These are phyloP conservation scores for Maudiozyma humilis DNA, from an alignment of 1,139 yeast species.

Conservation along the genomic window DNA sequence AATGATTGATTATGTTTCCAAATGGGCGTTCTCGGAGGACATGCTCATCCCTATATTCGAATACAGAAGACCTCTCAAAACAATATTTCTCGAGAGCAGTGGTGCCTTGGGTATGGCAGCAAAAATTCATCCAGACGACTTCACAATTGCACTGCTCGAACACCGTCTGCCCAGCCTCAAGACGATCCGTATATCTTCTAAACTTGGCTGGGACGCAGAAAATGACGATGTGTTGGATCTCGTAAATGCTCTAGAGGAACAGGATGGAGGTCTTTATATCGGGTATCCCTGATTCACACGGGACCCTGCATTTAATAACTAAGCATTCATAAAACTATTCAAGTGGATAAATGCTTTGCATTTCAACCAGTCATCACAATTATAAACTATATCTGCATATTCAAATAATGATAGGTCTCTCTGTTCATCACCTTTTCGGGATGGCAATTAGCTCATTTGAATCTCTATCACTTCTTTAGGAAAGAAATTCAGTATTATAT, in stretches of 20 bases:
- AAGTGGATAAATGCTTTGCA: too few species aligned
- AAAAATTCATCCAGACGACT: conserved; percentile 78
- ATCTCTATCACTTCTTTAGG: too few species aligned
- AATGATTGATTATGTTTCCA: conserved; percentile 75
- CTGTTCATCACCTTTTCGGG: too few species aligned
- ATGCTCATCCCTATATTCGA: conserved; percentile 32
- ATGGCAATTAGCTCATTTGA: too few species aligned
- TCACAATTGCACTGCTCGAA: conserved; percentile 77
- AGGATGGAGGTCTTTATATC: conserved; percentile 34
- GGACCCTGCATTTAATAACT: not conserved
- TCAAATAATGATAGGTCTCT: too few species aligned
- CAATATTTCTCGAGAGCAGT: conserved; percentile 68
- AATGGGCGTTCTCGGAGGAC: conserved; percentile 51
- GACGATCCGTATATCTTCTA: conserved; percentile 59
- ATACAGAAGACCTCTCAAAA: conserved; percentile 47
- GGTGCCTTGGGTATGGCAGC: conserved; percentile 82
- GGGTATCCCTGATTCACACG: conserved; percentile 6
- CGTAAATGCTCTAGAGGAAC: conserved; percentile 39
- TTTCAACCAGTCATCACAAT: too few species aligned
- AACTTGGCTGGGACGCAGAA: conserved; percentile 80
- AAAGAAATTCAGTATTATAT: too few species aligned
- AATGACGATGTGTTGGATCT: conserved; percentile 61
- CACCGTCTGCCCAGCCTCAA: conserved; percentile 61
- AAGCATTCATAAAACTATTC: not conserved
- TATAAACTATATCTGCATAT: too few species aligned